Evolutionary conservation across 2,329 filamentous ascomycete genomes (phyloP).

Genomic region (Ramularia collo-cygni): DNA sequence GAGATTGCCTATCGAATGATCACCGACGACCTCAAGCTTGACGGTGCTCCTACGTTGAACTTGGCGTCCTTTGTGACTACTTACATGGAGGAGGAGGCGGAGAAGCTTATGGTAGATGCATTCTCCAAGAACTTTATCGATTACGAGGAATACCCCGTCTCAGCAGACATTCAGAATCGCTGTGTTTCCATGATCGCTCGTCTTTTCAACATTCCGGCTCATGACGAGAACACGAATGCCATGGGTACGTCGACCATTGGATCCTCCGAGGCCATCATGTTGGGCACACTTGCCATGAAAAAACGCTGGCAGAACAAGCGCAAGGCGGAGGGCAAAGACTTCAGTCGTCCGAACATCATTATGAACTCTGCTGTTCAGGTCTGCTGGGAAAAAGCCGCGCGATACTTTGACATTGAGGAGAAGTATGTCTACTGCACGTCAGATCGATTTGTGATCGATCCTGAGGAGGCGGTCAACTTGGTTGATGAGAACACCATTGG

Average conservation of each 20-base stretch:
- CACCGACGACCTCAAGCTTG: slow-evolving; percentile 84
- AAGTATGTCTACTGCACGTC: slow-evolving; percentile 62
- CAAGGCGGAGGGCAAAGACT: slow-evolving; percentile 73
- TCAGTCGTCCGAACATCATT: slow-evolving; percentile 77
- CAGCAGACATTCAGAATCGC: slow-evolving; percentile 65
- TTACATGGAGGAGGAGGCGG: slow-evolving; percentile 95
- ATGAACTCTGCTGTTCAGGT: slow-evolving; percentile 97
- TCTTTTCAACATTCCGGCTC: slow-evolving; percentile 71
- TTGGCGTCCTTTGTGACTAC: slow-evolving; percentile 91
- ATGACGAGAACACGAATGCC: slow-evolving; percentile 51
- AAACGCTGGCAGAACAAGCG: slow-evolving; percentile 85
- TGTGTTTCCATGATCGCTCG: slow-evolving; percentile 70
- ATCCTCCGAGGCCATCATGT: slow-evolving; percentile 82
- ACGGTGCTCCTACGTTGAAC: slow-evolving; percentile 84
- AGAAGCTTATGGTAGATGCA: slow-evolving; percentile 89
- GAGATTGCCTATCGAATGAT: slow-evolving; percentile 96
- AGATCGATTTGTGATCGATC: slow-evolving; percentile 57
- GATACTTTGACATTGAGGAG: slow-evolving; percentile 70
- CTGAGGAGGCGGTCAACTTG: slow-evolving; percentile 53
- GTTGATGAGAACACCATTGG: slow-evolving; percentile 73
- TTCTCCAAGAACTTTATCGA: slow-evolving; percentile 84
- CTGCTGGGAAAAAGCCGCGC: slow-evolving; percentile 78
- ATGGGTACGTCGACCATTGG: slow-evolving; percentile 86
- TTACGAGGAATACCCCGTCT: slow-evolving; percentile 46
- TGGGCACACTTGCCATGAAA: slow-evolving; percentile 85